phyloP scores from a whole-genome alignment of 768 basidiomycete species.

The Cystobasidiopsis lactophilus region DNA sequence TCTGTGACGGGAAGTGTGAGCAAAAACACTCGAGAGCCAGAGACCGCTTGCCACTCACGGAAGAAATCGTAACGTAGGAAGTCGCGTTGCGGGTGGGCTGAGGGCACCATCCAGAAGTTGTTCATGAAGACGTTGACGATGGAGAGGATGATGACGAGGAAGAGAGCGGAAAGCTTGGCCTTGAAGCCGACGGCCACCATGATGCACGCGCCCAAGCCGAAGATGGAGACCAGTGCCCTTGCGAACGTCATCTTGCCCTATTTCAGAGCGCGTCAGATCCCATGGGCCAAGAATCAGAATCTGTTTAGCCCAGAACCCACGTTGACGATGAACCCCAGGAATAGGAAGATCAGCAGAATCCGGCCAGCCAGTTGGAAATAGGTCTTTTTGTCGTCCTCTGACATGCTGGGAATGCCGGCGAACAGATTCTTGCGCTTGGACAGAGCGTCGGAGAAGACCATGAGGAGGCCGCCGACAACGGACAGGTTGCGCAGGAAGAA shows the following conservation, averaged over 20 bases:
- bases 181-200: conserved; percentile 99
- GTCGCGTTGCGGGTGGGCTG: conserved; percentile 80
- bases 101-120: conserved; percentile 92
- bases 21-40: conserved; percentile 10
- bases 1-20: conserved; percentile 27
- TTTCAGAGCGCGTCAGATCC: background rate
- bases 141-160: conserved; percentile 75
- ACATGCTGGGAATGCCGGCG: conserved; percentile 56
- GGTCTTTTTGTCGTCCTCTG: conserved; percentile 92
- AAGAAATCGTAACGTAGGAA: conserved; percentile 40
- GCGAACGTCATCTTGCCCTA: conserved; percentile 61
- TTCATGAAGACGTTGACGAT: conserved; percentile 59
- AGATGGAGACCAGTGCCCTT: conserved; percentile 63
- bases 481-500: conserved; percentile 99
- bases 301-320: too few relatives aligned
- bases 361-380: conserved; percentile 91
- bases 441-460: conserved; percentile 96
- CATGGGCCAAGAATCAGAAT: background rate
- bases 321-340: conserved; percentile 90
- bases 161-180: conserved; percentile 92
- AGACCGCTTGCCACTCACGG: conserved; percentile 9
- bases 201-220: conserved; percentile 73
- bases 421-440: conserved; percentile 57
- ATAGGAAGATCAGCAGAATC: conserved; percentile 92
- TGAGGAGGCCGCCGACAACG: conserved; percentile 92